Base-by-base conservation (phyloP, 1,284 basidiomycete genomes). In the Hypsizygus ulmarius region DNA sequence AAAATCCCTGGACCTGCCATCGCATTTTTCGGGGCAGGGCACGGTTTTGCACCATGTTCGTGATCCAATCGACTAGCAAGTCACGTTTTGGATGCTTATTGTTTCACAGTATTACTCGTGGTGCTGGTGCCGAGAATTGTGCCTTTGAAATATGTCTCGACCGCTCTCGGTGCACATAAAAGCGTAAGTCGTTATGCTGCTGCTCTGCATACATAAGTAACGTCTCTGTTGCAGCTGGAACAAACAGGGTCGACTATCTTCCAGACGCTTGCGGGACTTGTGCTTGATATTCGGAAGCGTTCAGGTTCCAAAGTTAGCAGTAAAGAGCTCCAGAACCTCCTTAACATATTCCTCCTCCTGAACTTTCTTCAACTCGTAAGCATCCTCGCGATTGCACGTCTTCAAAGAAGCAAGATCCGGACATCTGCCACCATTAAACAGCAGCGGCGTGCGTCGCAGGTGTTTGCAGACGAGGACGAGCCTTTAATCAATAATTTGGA, bases 161-260 rank as follows among this genome's bases (percentile, higher is more conserved):
- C 88, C 1, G 87, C 87, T 1, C 71, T 91, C 0, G 88, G 87
- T 1, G 81, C 84, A 8, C 88, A 91, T 60, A 91, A 91, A 64
- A 81, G 82, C 59, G 85, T 87, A 65, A 53, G 82, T 71, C 16
- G 19, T 21, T 42, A 18, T 33, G 51, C 34, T 16, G 39, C 40
- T 9, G 29, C 45, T 4, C 14, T 14, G 3, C 35, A 12, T 14
- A 32, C 18, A 21, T 11, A 5, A 34, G 2, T 34, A 8, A 25
- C 4, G 25, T 10, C 16, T 3, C 8, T 36, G 21, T 21, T 15
- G 33, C 45, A 88, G 86, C 69, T 90, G 50, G 88, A 90, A 59
- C 80, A 87, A 63, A 80, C 81, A 1, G 85, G 85, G 0, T 79
- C 82, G 3, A 84, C 82, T 0, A 77, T 87, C 45, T 80, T 82